Conservation (phyloP, 2,329 filamentous ascomycete species). For the Leptographium galeiforme region DNA sequence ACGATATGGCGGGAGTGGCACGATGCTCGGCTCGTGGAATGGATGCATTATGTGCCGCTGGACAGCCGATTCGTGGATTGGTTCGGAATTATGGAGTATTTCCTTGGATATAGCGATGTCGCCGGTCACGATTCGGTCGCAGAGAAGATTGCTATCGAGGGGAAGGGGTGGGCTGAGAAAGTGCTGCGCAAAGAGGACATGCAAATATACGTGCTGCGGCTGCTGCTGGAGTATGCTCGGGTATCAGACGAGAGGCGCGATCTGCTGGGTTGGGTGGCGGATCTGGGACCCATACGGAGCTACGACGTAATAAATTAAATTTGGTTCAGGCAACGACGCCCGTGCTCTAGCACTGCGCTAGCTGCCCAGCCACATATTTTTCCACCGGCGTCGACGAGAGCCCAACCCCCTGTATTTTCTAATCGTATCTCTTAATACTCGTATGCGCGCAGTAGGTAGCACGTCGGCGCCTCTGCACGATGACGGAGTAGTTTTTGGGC, state of each 20-base stretch:
- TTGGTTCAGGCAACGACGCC: background rate
- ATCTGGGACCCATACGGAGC: constrained; percentile 18
- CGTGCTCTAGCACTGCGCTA: too few relatives aligned
- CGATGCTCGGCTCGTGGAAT: constrained; percentile 57
- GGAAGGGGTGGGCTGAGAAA: constrained; percentile 54
- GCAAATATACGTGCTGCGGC: constrained; percentile 53
- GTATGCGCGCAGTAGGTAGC: background rate
- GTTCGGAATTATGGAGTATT: constrained; percentile 62
- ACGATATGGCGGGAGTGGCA: constrained; percentile 75
- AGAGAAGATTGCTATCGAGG: constrained; percentile 49
- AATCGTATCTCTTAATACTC: too few relatives aligned
- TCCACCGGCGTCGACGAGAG: too few relatives aligned
- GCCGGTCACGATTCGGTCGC: constrained; percentile 42
- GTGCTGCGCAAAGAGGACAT: constrained; percentile 61
- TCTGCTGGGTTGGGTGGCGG: constrained; percentile 41
- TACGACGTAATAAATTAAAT: background rate
- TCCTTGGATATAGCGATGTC: constrained; percentile 43
- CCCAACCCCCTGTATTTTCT: too few relatives aligned
- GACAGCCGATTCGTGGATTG: constrained; percentile 60
- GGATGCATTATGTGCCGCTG: constrained; percentile 74
- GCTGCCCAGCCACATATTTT: too few relatives aligned
- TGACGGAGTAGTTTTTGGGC: too few relatives aligned
- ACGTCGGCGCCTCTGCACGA: too few relatives aligned
- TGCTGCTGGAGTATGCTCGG: constrained; percentile 51
- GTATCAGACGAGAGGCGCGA: constrained; percentile 37